A percentile compares a stretch with the other conserved stretches of the same genome.
phyloP scores from a whole-genome alignment of 2,329 filamentous ascomycete species.

The Fusarium lyarnte region DNA sequence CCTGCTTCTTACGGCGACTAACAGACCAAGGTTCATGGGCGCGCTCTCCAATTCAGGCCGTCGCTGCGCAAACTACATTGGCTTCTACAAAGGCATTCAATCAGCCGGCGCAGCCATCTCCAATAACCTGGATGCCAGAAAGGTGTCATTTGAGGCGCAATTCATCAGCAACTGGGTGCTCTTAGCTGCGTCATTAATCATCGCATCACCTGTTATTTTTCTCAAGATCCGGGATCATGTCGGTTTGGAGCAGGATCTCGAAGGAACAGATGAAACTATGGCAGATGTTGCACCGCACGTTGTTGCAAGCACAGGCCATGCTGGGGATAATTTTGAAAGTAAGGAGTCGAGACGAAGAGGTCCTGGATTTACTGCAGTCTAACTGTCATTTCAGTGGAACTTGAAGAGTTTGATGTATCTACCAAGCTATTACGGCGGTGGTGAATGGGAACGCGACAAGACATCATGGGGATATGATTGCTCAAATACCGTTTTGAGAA shows the following conservation, averaged over 20 bases:
- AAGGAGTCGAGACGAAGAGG: background rate
- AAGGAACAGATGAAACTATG: slow-evolving; percentile 83
- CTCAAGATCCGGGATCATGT: slow-evolving; percentile 82
- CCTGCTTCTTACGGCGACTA: background rate
- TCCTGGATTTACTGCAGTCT: background rate
- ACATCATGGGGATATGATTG: accelerated
- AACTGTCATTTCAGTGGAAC: background rate
- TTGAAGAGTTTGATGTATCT: background rate
- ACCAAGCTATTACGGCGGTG: background rate
- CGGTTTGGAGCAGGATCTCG: slow-evolving; percentile 79
- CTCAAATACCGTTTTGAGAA: background rate
- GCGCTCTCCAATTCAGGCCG: slow-evolving; percentile 91
- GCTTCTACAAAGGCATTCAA: slow-evolving; percentile 88
- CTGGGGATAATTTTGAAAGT: background rate
- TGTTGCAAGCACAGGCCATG: background rate
- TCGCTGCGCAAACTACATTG: slow-evolving; percentile 89
- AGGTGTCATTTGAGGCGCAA: slow-evolving; percentile 70
- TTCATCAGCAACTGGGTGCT: slow-evolving; percentile 80
- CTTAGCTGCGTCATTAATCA: slow-evolving; percentile 74
- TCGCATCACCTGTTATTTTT: slow-evolving; percentile 83
- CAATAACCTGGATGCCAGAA: slow-evolving; percentile 48
- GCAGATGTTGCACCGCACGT: slow-evolving; percentile 65
- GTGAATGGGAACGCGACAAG: background rate
- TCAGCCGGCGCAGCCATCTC: slow-evolving; percentile 73
- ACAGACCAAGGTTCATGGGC: slow-evolving; percentile 79